A percentile compares a stretch with the other conserved stretches of the same genome.
These are phyloP conservation scores for Clavispora santaluciae DNA, from an alignment of 805 yeast genomes.

Conservation along the genomic window DNA sequence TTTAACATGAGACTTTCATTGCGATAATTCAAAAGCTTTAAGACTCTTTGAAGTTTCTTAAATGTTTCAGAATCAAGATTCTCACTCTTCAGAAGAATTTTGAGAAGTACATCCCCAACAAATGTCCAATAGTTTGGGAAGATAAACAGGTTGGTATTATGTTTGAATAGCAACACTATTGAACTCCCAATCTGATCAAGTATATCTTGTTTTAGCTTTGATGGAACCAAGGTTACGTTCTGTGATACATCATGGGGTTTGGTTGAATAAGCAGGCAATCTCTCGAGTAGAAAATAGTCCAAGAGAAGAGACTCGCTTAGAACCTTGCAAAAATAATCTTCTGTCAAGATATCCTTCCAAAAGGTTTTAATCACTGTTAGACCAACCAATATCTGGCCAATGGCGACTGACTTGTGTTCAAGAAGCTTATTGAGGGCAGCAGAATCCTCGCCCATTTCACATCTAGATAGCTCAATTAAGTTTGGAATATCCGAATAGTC, in stretches of 20 bases:
- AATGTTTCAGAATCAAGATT: conserved; percentile 12
- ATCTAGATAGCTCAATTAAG: conserved; percentile 15
- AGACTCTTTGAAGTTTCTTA: conserved; percentile 39
- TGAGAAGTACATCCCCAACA: conserved; percentile 45
- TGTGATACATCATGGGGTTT: background rate
- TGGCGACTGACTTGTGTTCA: conserved; percentile 18
- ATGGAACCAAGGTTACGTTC: conserved; percentile 11
- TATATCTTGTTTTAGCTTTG: conserved; percentile 22
- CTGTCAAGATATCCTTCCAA: conserved; percentile 61
- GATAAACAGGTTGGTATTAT: conserved; percentile 56
- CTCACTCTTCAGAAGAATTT: conserved; percentile 24
- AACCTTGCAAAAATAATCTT: conserved; percentile 59
- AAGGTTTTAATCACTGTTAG: conserved; percentile 55
- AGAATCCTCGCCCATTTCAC: conserved; percentile 21
- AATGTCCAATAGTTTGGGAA: conserved; percentile 60
- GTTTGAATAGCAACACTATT: conserved; percentile 40
- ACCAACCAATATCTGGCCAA: conserved; percentile 32
- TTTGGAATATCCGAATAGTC: conserved; percentile 22
- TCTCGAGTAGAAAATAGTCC: conserved; percentile 39
- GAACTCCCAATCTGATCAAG: conserved; percentile 24
- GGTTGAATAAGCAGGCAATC: conserved; percentile 16
- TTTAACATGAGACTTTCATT: conserved; percentile 68
- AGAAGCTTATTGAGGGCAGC: conserved; percentile 3
- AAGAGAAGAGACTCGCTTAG: conserved; percentile 56
- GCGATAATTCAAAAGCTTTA: conserved; percentile 58